phyloP scores from a whole-genome alignment of 202 grass and related monocot species.

The Carex arenaria region DNA sequence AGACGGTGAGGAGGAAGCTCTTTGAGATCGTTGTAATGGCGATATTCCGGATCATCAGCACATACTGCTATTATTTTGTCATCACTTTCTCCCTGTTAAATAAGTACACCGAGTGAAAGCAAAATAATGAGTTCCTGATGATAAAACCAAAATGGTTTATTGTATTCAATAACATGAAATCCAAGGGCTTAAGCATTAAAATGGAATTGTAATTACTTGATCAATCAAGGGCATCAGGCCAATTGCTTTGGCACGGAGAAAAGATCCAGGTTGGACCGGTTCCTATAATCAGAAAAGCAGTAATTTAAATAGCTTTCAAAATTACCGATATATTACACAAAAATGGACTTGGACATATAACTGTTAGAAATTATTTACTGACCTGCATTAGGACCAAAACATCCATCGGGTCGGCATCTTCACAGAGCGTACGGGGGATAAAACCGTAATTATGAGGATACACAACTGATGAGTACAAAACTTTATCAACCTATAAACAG shows the following conservation, averaged over 20 bases:
- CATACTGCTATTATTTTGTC: constrained; percentile 92
- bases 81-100: constrained; percentile 69
- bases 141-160: neutral
- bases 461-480: constrained; percentile 72
- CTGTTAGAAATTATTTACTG: neutral
- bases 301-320: neutral
- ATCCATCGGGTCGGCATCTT: constrained; percentile 80
- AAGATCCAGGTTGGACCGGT: constrained; percentile 58
- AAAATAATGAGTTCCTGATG: neutral
- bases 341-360: neutral
- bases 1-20: constrained; percentile 80
- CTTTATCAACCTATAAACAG: constrained; percentile 48
- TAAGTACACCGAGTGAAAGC: constrained; percentile 13
- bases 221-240: constrained; percentile 90
- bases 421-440: constrained; percentile 67
- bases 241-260: constrained; percentile 77
- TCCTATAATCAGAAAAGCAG: constrained; percentile 36
- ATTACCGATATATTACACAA: neutral
- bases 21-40: constrained; percentile 77
- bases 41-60: constrained; percentile 88
- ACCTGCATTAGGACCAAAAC: constrained; percentile 90
- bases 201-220: constrained; percentile 39
- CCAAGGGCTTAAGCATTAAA: neutral
- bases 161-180: neutral
- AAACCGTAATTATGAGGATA: constrained; percentile 90